phyloP scores from a whole-genome alignment of 805 yeast genomes.

The Kodamaea jinghongensis region DNA sequence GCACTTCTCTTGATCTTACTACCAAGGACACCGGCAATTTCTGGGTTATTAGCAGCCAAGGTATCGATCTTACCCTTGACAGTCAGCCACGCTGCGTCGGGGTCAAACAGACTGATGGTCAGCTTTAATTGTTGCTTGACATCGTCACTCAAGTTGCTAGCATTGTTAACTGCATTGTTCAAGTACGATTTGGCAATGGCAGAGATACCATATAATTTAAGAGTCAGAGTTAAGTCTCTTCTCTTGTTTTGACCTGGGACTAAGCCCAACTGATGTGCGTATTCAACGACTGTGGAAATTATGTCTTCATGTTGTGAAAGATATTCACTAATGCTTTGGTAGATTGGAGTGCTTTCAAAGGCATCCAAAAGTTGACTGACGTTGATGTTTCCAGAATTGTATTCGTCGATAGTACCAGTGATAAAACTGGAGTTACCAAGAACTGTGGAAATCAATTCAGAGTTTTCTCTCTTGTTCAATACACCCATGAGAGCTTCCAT shows the following conservation, averaged over 20 bases:
- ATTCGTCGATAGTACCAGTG: conserved; percentile 1
- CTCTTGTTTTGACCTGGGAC: conserved; percentile 1
- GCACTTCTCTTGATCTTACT: conserved; percentile 10
- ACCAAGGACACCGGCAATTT: conserved; percentile 3
- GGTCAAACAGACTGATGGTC: conserved; percentile 15
- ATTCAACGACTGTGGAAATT: conserved; percentile 12
- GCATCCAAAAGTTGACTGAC: conserved; percentile 2
- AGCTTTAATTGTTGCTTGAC: conserved; percentile 10
- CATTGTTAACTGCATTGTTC: conserved; percentile 7
- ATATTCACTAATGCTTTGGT: conserved; percentile 13
- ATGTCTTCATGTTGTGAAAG: conserved; percentile 14
- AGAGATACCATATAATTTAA: conserved; percentile 11
- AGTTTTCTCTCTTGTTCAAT: conserved; percentile 9
- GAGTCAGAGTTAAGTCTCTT: conserved; percentile 6
- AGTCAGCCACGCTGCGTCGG: conserved; percentile 6
- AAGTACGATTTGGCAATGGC: conserved; percentile 8
- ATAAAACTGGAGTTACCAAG: conserved; percentile 5
- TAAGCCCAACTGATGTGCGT: conserved; percentile 18
- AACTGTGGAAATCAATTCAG: conserved; percentile 6
- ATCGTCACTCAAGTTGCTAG: conserved; percentile 12
- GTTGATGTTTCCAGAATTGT: not conserved
- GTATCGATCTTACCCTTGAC: conserved; percentile 9
- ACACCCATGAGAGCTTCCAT: conserved; percentile 6
- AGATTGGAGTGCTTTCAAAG: conserved; percentile 16
- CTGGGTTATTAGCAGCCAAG: conserved; percentile 8